These are phyloP conservation scores for Clohesyomyces aquaticus DNA, from an alignment of 495 filamentous ascomycete species.

Conservation along the genomic window DNA sequence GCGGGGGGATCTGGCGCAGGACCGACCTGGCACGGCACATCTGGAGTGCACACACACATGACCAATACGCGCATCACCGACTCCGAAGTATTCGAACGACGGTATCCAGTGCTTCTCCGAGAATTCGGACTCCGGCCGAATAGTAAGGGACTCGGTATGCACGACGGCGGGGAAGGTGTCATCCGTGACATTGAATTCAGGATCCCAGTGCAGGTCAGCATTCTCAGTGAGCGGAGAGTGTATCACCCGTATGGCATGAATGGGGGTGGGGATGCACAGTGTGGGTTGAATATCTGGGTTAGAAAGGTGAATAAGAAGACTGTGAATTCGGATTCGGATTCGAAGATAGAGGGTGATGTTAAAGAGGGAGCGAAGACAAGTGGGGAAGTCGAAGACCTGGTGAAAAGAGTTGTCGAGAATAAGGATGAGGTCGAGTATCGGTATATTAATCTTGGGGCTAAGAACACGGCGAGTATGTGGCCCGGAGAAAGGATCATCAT, in stretches of 20 bases:
- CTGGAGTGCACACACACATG: slow-evolving; percentile 94
- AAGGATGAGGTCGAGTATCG: slow-evolving; percentile 61
- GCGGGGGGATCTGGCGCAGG: slow-evolving; percentile 91
- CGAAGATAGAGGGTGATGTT: slow-evolving; percentile 17
- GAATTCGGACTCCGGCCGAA: slow-evolving; percentile 76
- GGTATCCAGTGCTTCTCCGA: slow-evolving; percentile 85
- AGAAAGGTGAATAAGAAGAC: slow-evolving; percentile 56
- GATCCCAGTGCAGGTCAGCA: slow-evolving; percentile 83
- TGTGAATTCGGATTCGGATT: slow-evolving; percentile 26
- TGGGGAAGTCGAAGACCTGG: slow-evolving; percentile 13
- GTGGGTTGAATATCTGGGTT: slow-evolving; percentile 87
- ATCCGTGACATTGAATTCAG: slow-evolving; percentile 94
- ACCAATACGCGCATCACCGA: slow-evolving; percentile 99
- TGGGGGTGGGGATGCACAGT: slow-evolving; percentile 79
- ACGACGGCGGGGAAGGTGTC: slow-evolving; percentile 87
- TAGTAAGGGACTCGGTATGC: slow-evolving; percentile 72
- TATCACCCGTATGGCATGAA: slow-evolving; percentile 86
- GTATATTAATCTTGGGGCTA: slow-evolving; percentile 82
- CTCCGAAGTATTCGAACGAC: slow-evolving; percentile 89
- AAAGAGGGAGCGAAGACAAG: slow-evolving; percentile 4
- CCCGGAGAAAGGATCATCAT: slow-evolving; percentile 85
- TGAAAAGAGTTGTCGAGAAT: slow-evolving; percentile 35
- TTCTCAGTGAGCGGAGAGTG: slow-evolving; percentile 84
- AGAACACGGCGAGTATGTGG: slow-evolving; percentile 89
- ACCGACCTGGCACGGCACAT: slow-evolving; percentile 82